Evolutionary conservation across 2,329 filamentous ascomycete species (phyloP), one percentile per base, ranked within the genome.

Genomic region (Apiospora malaysiana): DNA sequence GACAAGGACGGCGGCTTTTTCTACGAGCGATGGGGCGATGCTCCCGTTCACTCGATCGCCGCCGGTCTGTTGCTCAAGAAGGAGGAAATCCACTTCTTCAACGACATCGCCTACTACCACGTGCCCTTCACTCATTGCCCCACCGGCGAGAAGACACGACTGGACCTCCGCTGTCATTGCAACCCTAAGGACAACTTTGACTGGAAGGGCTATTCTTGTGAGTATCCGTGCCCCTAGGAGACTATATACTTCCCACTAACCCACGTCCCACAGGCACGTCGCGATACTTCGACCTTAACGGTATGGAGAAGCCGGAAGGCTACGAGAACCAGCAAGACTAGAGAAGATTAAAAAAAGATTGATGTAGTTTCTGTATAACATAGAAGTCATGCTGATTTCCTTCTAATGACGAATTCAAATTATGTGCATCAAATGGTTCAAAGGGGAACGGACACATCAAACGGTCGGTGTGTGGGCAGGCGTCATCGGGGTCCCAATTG

Each of bases 201-300:
- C 83, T 99, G 97, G 97, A 98, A 97, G 83, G 93, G 93, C 69
- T 98, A 98, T 82, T 97, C 94, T 81, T 98, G 95, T 97, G 89
- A 86, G 93, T 86, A 72, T 21, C 9, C 10, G 18, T 6, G 9
- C 9, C 27, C 12, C n/a, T 3, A 9, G 23, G 12, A 16, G 4
- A 16, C 43, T n/a, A 27, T 12, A 42, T 16, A 46, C 63, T 71
- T 69, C 47, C 78, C 68, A 68, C 70, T 75, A 72, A 71, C 32
- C 59, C 18, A 2, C 4, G 49, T 56, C 25, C 32, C 32, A 32
- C 72, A 95, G 93, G 93, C 85, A 98, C 95, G 69, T 89, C 93
- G 45, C 90, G 92, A 77, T 99, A 88, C 85, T 98, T 93, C 80
- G 93, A 98, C 65, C 82, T 94, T 77, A 97, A 95, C 82, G 88